Evolutionary conservation across 371 early-diverging fungal genomes (phyloP).

Genomic region (Actinomortierella wolfii): DNA sequence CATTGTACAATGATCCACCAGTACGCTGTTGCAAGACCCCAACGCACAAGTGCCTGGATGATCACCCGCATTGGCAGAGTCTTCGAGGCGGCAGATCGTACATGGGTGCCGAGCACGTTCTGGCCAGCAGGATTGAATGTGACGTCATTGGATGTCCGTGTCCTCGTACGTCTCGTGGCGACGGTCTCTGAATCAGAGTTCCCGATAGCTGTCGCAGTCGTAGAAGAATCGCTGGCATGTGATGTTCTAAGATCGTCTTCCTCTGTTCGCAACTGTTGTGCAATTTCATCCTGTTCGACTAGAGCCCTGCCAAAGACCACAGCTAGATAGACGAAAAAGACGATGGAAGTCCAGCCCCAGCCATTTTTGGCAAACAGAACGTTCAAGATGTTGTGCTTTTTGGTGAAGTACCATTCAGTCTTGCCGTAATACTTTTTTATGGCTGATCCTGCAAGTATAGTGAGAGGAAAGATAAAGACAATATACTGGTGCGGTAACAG

Average conservation of each 20-base stretch:
- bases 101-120: too few species aligned
- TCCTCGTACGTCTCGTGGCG: neutral
- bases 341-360: slow-evolving; percentile 81
- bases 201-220: neutral
- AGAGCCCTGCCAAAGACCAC: slow-evolving; percentile 33
- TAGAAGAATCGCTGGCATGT: too few species aligned
- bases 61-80: slow-evolving; percentile 4
- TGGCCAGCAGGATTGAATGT: too few species aligned
- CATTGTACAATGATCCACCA: slow-evolving; percentile 87
- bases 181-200: neutral
- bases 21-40: slow-evolving; percentile 72
- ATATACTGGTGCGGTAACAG: slow-evolving; percentile 38
- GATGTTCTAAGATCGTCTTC: neutral
- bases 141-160: too few species aligned
- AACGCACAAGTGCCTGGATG: slow-evolving; percentile 54
- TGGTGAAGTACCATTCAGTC: slow-evolving; percentile 58
- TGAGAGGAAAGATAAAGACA: slow-evolving; percentile 27
- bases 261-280: slow-evolving; percentile 8
- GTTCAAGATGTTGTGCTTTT: slow-evolving; percentile 81
- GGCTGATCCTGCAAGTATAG: slow-evolving; percentile 26
- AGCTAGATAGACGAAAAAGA: slow-evolving; percentile 51
- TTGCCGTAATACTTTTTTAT: slow-evolving; percentile 42
- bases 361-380: slow-evolving; percentile 78
- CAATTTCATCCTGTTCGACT: neutral
- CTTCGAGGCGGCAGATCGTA: too few species aligned